Evolutionary conservation across 2,329 filamentous ascomycete genomes (phyloP).

Genomic region (Ascochyta pisi): DNA sequence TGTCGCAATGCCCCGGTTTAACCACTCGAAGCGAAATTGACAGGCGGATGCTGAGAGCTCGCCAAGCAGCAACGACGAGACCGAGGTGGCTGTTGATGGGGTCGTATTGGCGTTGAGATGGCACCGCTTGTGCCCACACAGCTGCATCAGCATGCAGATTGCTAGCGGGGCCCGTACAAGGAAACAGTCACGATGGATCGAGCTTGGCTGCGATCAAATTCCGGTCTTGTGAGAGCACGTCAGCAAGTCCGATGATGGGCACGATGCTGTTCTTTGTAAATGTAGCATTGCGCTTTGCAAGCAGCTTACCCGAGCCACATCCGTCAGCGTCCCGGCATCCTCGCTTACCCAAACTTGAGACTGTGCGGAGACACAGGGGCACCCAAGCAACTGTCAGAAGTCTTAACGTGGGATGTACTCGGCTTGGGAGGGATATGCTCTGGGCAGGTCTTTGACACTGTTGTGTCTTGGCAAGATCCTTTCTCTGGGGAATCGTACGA

Average conservation of each 20-base stretch:
- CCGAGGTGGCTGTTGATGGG: neutral
- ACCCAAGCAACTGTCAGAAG: constrained; percentile 22
- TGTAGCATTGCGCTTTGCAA: constrained; percentile 9
- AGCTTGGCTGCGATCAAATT: neutral
- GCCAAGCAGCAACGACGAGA: constrained; percentile 18
- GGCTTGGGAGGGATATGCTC: constrained; percentile 3
- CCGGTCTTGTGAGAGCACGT: neutral
- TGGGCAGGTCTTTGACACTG: constrained; percentile 6
- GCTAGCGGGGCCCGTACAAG: constrained; percentile 2
- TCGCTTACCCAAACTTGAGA: constrained; percentile 8
- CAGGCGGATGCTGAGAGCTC: neutral
- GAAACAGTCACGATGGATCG: neutral
- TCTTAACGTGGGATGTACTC: constrained; percentile 11
- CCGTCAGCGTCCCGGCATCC: neutral
- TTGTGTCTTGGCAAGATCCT: constrained; percentile 23
- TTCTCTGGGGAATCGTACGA: constrained; percentile 18
- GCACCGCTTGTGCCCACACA: constrained; percentile 2
- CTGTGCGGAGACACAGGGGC: constrained; percentile 8
- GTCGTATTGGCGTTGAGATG: neutral
- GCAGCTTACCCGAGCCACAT: constrained; percentile 1
- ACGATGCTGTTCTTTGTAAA: neutral
- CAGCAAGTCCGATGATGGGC: constrained; percentile 1
- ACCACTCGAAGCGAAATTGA: constrained; percentile 5
- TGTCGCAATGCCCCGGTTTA: constrained; percentile 8
- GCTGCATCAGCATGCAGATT: constrained; percentile 9